A percentile compares a stretch with the other conserved stretches of the same genome.
Conservation (phyloP, 2,329 filamentous ascomycete species). For the Colletotrichum gloeosporioides region DNA sequence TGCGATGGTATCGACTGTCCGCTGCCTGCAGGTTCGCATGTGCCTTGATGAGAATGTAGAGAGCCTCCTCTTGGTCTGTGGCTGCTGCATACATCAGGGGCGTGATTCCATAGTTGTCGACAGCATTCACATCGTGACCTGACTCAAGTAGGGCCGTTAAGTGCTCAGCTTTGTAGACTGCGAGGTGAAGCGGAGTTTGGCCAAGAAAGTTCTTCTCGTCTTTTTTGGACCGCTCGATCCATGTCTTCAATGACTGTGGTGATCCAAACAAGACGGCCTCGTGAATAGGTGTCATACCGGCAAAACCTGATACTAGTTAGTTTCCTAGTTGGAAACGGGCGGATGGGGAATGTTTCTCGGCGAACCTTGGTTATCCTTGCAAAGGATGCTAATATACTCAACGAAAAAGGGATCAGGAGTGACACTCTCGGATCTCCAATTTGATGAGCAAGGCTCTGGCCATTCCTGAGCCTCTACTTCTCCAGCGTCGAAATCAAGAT, state of each 20-base stretch:
- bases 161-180: neutral
- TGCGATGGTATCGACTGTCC: neutral
- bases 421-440: neutral
- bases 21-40: accelerated
- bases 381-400: neutral
- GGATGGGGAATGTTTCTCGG: too few species aligned
- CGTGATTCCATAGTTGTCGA: neutral
- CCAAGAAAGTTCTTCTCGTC: neutral
- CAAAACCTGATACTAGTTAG: neutral
- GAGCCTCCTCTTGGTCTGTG: accelerated
- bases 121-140: neutral
- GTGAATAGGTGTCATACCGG: neutral
- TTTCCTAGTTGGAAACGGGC: neutral
- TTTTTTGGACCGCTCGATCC: accelerated
- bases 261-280: neutral
- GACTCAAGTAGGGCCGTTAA: neutral
- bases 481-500: neutral
- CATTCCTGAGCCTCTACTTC: neutral
- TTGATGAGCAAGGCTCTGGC: neutral
- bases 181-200: neutral
- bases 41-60: neutral
- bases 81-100: slow-evolving; percentile 1
- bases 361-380: neutral
- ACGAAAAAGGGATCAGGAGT: neutral
- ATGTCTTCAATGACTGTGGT: accelerated